Conservation (phyloP, 495 filamentous ascomycete genomes). For the Penicillium manginii region DNA sequence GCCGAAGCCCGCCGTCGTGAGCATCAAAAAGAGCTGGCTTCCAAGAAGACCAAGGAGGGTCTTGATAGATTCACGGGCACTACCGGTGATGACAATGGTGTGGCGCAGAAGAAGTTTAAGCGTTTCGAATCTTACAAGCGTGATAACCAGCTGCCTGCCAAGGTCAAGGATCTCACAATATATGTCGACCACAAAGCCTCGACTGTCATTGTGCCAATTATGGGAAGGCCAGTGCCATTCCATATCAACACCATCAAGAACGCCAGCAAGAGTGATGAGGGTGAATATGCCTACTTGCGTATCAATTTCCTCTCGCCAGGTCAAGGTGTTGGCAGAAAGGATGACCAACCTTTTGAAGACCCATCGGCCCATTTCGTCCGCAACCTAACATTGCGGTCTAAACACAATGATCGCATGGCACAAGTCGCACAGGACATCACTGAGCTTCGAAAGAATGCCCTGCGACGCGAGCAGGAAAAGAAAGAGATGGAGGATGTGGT, state of each 20-base stretch:
- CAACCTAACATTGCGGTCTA: constrained; percentile 91
- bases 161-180: constrained; percentile 81
- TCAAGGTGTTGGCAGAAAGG: constrained; percentile 96
- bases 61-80: constrained; percentile 78
- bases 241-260: constrained; percentile 99
- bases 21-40: constrained; percentile 89
- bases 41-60: constrained; percentile 87
- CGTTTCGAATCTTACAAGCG: constrained; percentile 99
- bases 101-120: constrained; percentile 94
- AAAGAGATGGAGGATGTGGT: constrained; percentile 99
- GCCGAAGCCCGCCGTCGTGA: constrained; percentile 84
- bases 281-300: constrained; percentile 87
- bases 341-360: constrained; percentile 98
- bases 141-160: constrained; percentile 87
- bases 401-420: constrained; percentile 82
- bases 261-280: constrained; percentile 91
- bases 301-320: constrained; percentile 98
- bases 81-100: constrained; percentile 84
- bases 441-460: constrained; percentile 87
- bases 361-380: constrained; percentile 92
- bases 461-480: constrained; percentile 94
- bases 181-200: constrained; percentile 88
- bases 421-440: constrained; percentile 89
- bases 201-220: constrained; percentile 91
- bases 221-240: constrained; percentile 97